phyloP scores from a whole-genome alignment of 2,329 filamentous ascomycete species.

The Dactylellina haptotyla region DNA sequence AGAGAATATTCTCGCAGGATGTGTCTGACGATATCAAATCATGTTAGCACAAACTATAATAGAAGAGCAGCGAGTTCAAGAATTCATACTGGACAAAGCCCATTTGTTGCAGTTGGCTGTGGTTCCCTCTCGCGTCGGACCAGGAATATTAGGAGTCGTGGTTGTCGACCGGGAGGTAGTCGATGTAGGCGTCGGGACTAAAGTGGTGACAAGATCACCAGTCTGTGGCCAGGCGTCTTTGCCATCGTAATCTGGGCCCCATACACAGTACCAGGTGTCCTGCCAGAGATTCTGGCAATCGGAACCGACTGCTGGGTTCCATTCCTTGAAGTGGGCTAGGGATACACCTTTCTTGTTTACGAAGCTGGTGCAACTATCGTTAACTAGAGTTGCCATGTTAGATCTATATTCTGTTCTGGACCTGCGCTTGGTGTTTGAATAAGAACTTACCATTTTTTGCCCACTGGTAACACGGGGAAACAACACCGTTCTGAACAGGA shows the following conservation, averaged over 20 bases:
- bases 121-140: constrained; percentile 33
- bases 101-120: constrained; percentile 38
- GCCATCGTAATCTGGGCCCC: constrained; percentile 34
- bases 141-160: constrained; percentile 30
- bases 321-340: constrained; percentile 40
- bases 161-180: constrained; percentile 27
- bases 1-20: constrained; percentile 28
- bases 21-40: constrained; percentile 23
- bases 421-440: neutral
- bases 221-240: constrained; percentile 10
- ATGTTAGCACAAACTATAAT: constrained; percentile 16
- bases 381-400: constrained; percentile 28
- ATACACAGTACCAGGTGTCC: constrained; percentile 31
- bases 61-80: constrained; percentile 6
- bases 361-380: constrained; percentile 39
- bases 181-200: constrained; percentile 22
- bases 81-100: constrained; percentile 35
- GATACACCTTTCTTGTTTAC: constrained; percentile 28
- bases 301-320: constrained; percentile 43
- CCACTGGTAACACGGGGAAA: constrained; percentile 31
- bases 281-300: constrained; percentile 40
- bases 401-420: constrained; percentile 13
- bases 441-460: constrained; percentile 19
- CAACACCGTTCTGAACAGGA: constrained; percentile 30
- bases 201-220: constrained; percentile 11